These are phyloP conservation scores for Phellopilus nigrolimitatus DNA, from an alignment of 1,284 basidiomycete genomes.

Conservation along the genomic window DNA sequence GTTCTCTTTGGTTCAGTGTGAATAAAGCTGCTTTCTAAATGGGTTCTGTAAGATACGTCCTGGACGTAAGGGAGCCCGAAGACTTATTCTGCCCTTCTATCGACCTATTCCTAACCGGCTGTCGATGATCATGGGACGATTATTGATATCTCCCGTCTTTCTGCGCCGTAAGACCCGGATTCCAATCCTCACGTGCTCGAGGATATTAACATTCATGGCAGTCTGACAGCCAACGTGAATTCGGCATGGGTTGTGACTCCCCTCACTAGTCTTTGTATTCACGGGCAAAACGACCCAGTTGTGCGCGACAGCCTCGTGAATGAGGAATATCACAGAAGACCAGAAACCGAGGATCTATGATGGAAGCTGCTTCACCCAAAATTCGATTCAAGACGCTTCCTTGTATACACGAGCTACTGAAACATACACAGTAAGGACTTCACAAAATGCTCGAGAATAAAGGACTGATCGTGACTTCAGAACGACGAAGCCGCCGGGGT, in stretches of 20 bases:
- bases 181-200: background rate
- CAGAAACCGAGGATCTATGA: background rate
- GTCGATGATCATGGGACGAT: conserved; percentile 4
- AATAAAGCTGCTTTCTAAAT: background rate
- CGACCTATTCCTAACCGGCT: background rate
- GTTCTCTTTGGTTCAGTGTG: conserved; percentile 1
- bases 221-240: conserved; percentile 15
- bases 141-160: background rate
- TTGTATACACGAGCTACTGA: background rate
- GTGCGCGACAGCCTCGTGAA: conserved; percentile 14
- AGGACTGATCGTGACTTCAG: background rate
- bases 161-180: conserved; percentile 2
- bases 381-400: background rate
- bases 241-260: conserved; percentile 7
- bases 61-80: background rate
- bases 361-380: conserved; percentile 1
- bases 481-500: background rate
- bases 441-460: background rate
- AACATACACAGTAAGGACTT: background rate
- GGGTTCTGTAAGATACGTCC: background rate
- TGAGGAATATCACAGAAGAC: conserved; percentile 2
- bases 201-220: background rate
- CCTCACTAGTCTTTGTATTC: conserved; percentile 1
- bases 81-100: background rate
- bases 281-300: background rate